These are phyloP conservation scores for Trichoderma oligosporum DNA, from an alignment of 2,329 filamentous ascomycete species.

Conservation along the genomic window DNA sequence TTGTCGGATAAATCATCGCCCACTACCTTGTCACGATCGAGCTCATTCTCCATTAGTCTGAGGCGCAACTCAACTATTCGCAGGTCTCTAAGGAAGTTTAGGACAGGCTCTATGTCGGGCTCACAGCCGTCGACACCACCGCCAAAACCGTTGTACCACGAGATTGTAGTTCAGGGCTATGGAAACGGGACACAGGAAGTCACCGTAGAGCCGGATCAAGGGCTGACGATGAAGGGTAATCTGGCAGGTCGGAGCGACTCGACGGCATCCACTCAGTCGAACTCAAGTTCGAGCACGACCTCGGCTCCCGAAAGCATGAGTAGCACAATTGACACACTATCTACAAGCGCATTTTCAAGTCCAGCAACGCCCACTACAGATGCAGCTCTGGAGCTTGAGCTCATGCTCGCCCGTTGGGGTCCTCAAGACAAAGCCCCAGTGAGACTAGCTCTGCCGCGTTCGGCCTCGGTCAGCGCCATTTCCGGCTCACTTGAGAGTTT, in stretches of 20 bases:
- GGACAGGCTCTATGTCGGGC: slow-evolving; percentile 23
- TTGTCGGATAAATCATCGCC: slow-evolving; percentile 23
- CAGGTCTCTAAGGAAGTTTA: slow-evolving; percentile 34
- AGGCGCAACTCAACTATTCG: slow-evolving; percentile 35
- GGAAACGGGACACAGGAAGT: slow-evolving; percentile 50
- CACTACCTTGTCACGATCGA: slow-evolving; percentile 27
- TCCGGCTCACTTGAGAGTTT: slow-evolving; percentile 30
- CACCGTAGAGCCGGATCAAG: slow-evolving; percentile 20
- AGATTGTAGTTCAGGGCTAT: slow-evolving; percentile 52
- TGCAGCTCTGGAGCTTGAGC: slow-evolving; percentile 22
- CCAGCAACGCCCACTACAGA: slow-evolving; percentile 21
- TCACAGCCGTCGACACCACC: slow-evolving; percentile 21
- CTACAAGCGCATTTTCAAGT: slow-evolving; percentile 27
- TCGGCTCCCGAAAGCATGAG: slow-evolving; percentile 29
- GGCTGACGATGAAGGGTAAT: slow-evolving; percentile 14
- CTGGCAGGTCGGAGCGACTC: slow-evolving; percentile 28
- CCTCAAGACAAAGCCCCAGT: slow-evolving; percentile 26
- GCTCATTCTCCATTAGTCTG: slow-evolving; percentile 31
- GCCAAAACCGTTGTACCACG: slow-evolving; percentile 38
- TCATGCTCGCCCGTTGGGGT: slow-evolving; percentile 28
- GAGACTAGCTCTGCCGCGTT: slow-evolving; percentile 21
- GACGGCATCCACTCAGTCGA: slow-evolving; percentile 28
- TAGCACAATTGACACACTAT: slow-evolving; percentile 28
- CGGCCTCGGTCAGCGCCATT: slow-evolving; percentile 27
- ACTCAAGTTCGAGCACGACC: slow-evolving; percentile 22